These are phyloP conservation scores for Hypoxylon sp. DNA, from an alignment of 2,329 filamentous ascomycete species.

Conservation along the genomic window DNA sequence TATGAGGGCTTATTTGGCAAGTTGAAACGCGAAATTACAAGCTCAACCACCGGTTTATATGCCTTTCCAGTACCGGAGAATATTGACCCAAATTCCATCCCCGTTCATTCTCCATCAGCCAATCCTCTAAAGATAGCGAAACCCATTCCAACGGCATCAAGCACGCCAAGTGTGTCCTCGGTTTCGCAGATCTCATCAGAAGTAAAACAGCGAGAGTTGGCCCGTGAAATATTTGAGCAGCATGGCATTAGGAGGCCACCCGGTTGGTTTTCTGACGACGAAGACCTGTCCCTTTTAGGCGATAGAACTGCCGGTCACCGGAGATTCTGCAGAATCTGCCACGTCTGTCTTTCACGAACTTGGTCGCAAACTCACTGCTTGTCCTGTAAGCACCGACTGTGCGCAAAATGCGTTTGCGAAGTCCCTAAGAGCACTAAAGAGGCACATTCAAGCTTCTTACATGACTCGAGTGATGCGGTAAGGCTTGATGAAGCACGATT, in stretches of 20 bases:
- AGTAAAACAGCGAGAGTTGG: constrained; percentile 59
- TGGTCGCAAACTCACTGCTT: constrained; percentile 59
- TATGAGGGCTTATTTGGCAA: constrained; percentile 36
- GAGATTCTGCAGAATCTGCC: constrained; percentile 60
- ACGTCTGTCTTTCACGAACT: constrained; percentile 64
- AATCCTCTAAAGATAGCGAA: constrained; percentile 21
- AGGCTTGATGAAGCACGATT: constrained; percentile 37
- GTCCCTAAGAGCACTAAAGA: constrained; percentile 48
- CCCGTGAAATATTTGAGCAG: constrained; percentile 64
- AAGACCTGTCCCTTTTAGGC: constrained; percentile 51
- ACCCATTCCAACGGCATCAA: constrained; percentile 22
- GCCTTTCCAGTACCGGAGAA: constrained; percentile 11
- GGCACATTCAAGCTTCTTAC: constrained; percentile 44
- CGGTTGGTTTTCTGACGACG: constrained; percentile 64
- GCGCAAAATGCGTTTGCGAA: constrained; percentile 62
- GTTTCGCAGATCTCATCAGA: constrained; percentile 48
- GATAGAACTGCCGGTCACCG: constrained; percentile 55
- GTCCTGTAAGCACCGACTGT: constrained; percentile 67
- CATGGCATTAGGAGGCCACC: constrained; percentile 63
- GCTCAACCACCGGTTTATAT: constrained; percentile 15
- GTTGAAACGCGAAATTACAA: constrained; percentile 11
- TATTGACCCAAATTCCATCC: constrained; percentile 2
- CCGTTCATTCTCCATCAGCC: constrained; percentile 4
- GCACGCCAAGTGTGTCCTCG: constrained; percentile 22
- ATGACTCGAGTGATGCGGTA: constrained; percentile 40